Base-by-base conservation (phyloP, 805 yeast genomes). In the Kuraishia cidri region DNA sequence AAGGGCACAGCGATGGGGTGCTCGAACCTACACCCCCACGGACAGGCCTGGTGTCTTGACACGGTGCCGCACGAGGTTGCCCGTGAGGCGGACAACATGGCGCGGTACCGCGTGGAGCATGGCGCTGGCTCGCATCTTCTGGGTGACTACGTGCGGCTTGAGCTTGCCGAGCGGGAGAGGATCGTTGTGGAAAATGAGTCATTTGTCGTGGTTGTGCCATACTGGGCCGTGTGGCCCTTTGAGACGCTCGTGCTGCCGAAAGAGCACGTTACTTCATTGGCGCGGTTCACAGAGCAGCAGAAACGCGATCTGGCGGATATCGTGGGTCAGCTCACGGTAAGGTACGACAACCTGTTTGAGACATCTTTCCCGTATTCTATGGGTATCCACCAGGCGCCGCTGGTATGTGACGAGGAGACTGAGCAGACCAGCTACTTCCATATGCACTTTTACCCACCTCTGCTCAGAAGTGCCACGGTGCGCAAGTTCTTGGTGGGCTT, bases 141-240 rank as follows among this genome's bases (percentile, higher is more conserved):
- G 20, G 77, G 68, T 18, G 86, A 79, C 52, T 80, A 79, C 47
- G 79, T 74, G 10, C 46, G 60, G 31, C 47, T 72, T 29, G 86
- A 78, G 52, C 45, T 74, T 23, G 48, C 60, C 25, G 71, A 71
- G 39, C 55, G 56, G 31, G 58, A 60, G 35, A 66, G 88, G 37
- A 42, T 76, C 23, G 77, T 80, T 10, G 59, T 65, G 15, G 66
- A 69, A 35, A 80, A 79, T 48, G 82, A 72, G 37, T 60, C 75
- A 4, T 80, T 80, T 42, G 44, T 80, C 15, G 82, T 69, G 4
- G 73, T 80, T 8, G 86, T 80, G 13, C 88, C 88, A 34, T 80
- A 74, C 50, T 80, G 90, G 90, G 88, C 87, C 5, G 64, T 75
- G 23, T 80, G 88, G 88, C 90, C 90, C 11, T 80, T 79, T 49